A percentile compares a stretch with the other conserved stretches of the same genome.
These are phyloP conservation scores for Thermothelomyces thermophilus DNA, from an alignment of 2,329 filamentous ascomycete species.

Conservation along the genomic window DNA sequence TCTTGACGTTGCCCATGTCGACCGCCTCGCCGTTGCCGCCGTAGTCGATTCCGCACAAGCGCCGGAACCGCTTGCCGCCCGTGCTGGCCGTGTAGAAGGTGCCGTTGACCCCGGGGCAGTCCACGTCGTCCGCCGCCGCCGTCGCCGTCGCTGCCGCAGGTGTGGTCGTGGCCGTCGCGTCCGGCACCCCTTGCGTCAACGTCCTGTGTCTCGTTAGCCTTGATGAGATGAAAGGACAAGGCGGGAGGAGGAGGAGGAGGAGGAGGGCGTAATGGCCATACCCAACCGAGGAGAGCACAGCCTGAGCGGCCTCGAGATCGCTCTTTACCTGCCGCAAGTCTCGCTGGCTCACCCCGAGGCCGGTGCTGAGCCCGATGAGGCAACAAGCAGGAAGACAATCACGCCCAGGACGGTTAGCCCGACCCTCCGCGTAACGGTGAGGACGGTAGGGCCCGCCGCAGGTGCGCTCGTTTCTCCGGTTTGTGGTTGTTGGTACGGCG, in stretches of 20 bases:
- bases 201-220: no score
- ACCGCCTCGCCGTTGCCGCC: constrained; percentile 22
- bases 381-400: constrained; percentile 20
- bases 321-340: constrained; percentile 21
- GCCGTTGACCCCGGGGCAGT: constrained; percentile 24
- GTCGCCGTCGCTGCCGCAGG: constrained; percentile 12
- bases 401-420: constrained; percentile 17
- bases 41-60: constrained; percentile 27
- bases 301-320: constrained; percentile 19
- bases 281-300: neutral
- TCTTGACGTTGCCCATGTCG: constrained; percentile 33
- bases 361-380: constrained; percentile 27
- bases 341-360: constrained; percentile 27
- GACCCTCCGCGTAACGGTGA: constrained; percentile 21
- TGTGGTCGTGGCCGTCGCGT: constrained; percentile 5
- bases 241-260: no score
- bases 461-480: neutral
- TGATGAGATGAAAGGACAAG: no score
- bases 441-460: neutral
- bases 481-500: constrained; percentile 1
- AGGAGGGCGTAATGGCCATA: no score
- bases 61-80: constrained; percentile 21
- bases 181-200: no score
- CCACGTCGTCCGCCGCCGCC: constrained; percentile 12
- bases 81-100: constrained; percentile 24